Conservation (phyloP, 768 basidiomycete genomes). For the Leccinum longicurvipes region DNA sequence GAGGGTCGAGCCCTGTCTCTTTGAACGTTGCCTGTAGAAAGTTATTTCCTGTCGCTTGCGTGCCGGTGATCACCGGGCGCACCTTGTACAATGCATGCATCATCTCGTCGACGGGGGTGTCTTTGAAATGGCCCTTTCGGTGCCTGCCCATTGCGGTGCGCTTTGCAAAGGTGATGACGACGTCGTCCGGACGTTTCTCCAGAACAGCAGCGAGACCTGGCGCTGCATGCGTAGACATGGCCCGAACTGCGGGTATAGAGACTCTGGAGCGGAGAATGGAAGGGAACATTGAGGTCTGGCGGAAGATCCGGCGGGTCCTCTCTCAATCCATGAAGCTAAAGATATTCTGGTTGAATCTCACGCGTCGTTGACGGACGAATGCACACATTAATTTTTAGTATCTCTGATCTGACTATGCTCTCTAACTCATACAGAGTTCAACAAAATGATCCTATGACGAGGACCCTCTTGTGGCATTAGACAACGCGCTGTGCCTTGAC, state of each 20-base stretch:
- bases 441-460: constrained; percentile 2
- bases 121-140: constrained; percentile 92
- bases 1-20: constrained; percentile 63
- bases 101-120: constrained; percentile 83
- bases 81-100: constrained; percentile 81
- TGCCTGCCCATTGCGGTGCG: constrained; percentile 86
- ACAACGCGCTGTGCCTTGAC: constrained; percentile 6
- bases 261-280: constrained; percentile 12
- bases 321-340: background rate
- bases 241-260: constrained; percentile 15
- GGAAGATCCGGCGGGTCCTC: constrained; percentile 2
- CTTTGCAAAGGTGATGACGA: constrained; percentile 87
- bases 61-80: constrained; percentile 6
- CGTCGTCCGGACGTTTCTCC: constrained; percentile 74
- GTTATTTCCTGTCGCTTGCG: background rate
- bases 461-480: background rate
- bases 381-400: background rate
- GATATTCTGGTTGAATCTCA: too few species aligned
- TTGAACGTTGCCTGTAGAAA: constrained; percentile 57
- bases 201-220: constrained; percentile 52
- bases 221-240: constrained; percentile 33
- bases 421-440: too few species aligned
- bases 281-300: constrained; percentile 17
- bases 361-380: background rate
- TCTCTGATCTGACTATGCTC: background rate